Conservation (phyloP, 2,329 filamentous ascomycete genomes). For the Botryotinia convoluta region DNA sequence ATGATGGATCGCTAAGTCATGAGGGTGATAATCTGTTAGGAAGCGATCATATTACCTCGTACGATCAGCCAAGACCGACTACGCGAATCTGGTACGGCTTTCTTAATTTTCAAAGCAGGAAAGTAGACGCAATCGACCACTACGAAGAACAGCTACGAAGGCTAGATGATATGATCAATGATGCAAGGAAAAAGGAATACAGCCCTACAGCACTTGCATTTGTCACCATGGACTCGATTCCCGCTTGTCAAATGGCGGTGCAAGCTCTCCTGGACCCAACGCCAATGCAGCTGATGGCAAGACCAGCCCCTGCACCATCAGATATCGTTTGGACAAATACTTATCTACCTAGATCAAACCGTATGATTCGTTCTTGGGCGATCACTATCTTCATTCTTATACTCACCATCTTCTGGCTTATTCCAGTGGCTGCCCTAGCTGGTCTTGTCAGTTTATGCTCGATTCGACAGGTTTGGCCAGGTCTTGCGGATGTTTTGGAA, state of each 20-base stretch:
- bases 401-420: constrained; percentile 84
- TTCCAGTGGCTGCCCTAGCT: constrained; percentile 76
- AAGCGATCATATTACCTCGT: constrained; percentile 41
- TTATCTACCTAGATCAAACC: constrained; percentile 70
- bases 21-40: constrained; percentile 60
- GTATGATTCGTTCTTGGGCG: constrained; percentile 76
- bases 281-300: constrained; percentile 80
- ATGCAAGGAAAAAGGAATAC: constrained; percentile 72
- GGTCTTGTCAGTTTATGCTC: constrained; percentile 77
- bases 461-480: constrained; percentile 69
- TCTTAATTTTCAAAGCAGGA: constrained; percentile 66
- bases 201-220: constrained; percentile 81
- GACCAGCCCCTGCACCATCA: constrained; percentile 79
- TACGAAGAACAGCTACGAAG: constrained; percentile 81
- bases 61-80: constrained; percentile 59
- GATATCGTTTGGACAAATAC: constrained; percentile 97
- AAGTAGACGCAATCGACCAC: constrained; percentile 89
- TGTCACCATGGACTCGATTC: constrained; percentile 95
- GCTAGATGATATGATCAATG: constrained; percentile 71
- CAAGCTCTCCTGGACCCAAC: constrained; percentile 91
- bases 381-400: constrained; percentile 81
- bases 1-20: constrained; percentile 46
- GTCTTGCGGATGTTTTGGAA: constrained; percentile 64
- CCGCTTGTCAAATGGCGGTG: constrained; percentile 90
- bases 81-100: constrained; percentile 76